These are phyloP conservation scores for Saccharomycopsis phalli DNA, from an alignment of 1,139 yeast genomes.

Conservation along the genomic window DNA sequence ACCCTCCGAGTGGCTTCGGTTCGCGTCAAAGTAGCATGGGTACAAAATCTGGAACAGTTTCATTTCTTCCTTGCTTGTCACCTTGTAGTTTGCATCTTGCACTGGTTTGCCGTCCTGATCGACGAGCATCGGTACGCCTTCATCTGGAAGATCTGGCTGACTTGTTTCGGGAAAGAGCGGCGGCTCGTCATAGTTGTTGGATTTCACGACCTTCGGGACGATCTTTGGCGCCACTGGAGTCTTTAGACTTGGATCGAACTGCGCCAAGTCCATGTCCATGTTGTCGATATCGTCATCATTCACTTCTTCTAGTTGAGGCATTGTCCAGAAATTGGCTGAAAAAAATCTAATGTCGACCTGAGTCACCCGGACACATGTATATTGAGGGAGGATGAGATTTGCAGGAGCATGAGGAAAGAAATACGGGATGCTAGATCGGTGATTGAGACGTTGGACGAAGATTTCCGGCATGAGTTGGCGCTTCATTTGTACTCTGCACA, in stretches of 20 bases:
- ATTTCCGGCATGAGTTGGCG: not conserved
- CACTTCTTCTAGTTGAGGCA: slow-evolving; percentile 79
- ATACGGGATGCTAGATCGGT: not conserved
- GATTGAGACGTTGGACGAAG: not conserved
- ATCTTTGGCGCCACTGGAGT: slow-evolving; percentile 68
- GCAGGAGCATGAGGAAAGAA: too few relatives aligned
- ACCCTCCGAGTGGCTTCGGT: slow-evolving; percentile 71
- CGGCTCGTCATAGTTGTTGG: slow-evolving; percentile 43
- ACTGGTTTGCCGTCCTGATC: slow-evolving; percentile 15
- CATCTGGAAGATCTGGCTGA: not conserved
- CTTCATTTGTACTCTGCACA: not conserved
- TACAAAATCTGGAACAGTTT: slow-evolving; percentile 66
- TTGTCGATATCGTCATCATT: slow-evolving; percentile 77
- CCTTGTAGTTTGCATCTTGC: slow-evolving; percentile 1
- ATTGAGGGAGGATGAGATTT: too few relatives aligned
- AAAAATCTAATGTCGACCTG: not conserved
- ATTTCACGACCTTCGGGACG: slow-evolving; percentile 49
- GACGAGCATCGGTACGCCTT: slow-evolving; percentile 13
- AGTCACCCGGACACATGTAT: too few relatives aligned
- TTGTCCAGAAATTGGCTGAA: slow-evolving; percentile 32
- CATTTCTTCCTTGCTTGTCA: slow-evolving; percentile 36
- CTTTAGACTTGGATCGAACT: slow-evolving; percentile 66
- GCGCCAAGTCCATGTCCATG: slow-evolving; percentile 87
- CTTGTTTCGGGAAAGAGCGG: slow-evolving; percentile 24
- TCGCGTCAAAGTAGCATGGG: slow-evolving; percentile 86